phyloP scores from a whole-genome alignment of 139 green algal species.

The Haematococcus sp. region DNA sequence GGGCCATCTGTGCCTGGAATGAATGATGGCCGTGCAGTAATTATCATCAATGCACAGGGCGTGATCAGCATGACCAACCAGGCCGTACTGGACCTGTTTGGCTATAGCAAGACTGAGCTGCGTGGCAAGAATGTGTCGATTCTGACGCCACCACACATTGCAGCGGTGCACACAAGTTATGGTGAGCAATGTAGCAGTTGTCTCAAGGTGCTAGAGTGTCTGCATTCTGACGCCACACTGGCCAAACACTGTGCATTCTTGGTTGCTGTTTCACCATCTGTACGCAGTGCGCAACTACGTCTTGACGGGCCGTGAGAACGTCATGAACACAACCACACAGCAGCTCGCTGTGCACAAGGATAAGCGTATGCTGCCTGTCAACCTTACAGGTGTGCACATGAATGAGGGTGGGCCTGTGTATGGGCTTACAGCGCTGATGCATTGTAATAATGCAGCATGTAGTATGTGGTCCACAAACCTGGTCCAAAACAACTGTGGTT shows the following conservation, averaged over 20 bases:
- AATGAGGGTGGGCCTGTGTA: too few species aligned
- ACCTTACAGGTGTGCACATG: neutral
- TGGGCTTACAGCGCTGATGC: too few species aligned
- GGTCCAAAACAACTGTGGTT: too few species aligned
- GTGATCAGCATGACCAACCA: constrained; percentile 23
- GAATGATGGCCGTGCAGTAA: constrained; percentile 7
- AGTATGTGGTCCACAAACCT: too few species aligned
- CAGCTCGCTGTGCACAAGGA: constrained; percentile 32
- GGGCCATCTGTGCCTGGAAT: too few species aligned
- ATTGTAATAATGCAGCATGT: too few species aligned
- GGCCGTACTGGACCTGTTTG: constrained; percentile 23
- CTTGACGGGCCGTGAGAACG: neutral
- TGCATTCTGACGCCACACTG: too few species aligned
- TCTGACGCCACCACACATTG: constrained; percentile 45
- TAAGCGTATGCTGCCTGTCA: constrained; percentile 22
- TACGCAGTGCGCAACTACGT: too few species aligned
- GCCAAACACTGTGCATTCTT: too few species aligned
- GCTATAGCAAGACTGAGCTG: constrained; percentile 41
- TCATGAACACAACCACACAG: neutral
- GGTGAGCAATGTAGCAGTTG: constrained; percentile 21
- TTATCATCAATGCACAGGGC: constrained; percentile 31
- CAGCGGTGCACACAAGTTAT: constrained; percentile 35
- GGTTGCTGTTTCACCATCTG: too few species aligned
- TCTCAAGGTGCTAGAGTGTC: too few species aligned
- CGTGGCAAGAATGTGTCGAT: constrained; percentile 40